Conservation (phyloP, 345 rosid species). For the Salix caprea region DNA sequence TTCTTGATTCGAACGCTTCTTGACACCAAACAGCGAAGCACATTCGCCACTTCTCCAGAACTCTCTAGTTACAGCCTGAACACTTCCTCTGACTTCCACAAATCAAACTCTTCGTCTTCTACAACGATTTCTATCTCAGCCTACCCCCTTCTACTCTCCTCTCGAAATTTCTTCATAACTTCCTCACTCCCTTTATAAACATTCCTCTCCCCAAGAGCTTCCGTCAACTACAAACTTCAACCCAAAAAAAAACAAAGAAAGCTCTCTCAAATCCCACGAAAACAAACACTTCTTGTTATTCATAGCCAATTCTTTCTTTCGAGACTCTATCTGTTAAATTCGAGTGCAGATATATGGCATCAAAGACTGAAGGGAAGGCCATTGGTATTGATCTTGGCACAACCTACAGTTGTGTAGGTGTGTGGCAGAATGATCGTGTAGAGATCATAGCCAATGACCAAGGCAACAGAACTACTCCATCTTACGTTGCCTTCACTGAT, state of each 20-base stretch:
- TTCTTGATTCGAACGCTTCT: no score
- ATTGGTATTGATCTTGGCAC: slow-evolving; percentile 22
- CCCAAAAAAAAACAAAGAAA: neutral
- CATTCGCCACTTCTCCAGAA: neutral
- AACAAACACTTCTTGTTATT: neutral
- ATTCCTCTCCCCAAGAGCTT: neutral
- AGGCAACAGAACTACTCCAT: slow-evolving; percentile 21
- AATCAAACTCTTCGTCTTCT: neutral
- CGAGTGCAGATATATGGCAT: neutral
- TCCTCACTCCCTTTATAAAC: neutral
- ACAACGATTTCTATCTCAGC: neutral
- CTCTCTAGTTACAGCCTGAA: neutral
- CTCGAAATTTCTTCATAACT: neutral
- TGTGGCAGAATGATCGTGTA: slow-evolving; percentile 21
- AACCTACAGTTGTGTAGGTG: slow-evolving; percentile 17
- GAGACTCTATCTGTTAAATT: neutral
- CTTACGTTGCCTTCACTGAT: slow-evolving; percentile 17
- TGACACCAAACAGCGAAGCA: no score
- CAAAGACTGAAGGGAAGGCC: slow-evolving; percentile 19
- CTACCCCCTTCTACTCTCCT: neutral
- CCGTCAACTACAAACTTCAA: neutral
- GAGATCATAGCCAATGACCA: slow-evolving; percentile 24
- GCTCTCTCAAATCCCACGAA: neutral
- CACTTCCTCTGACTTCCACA: neutral
- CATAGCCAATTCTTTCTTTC: neutral